These are phyloP conservation scores for Tetrapisispora phaffii DNA, from an alignment of 805 yeast species.

Conservation along the genomic window DNA sequence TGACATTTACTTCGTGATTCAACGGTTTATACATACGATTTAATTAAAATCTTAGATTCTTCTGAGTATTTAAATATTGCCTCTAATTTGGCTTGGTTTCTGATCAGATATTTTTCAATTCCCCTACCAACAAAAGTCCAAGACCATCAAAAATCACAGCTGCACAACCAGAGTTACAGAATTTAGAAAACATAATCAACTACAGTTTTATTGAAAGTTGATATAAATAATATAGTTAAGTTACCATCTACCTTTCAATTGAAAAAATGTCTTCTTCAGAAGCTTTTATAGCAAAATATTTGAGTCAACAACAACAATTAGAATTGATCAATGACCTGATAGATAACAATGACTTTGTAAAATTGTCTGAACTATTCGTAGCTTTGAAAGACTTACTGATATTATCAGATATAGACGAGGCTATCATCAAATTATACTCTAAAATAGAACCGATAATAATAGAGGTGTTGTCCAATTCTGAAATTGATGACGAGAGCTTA, in stretches of 20 bases:
- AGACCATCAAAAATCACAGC: neutral
- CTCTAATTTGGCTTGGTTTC: no score
- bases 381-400: neutral
- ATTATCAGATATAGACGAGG: neutral
- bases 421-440: neutral
- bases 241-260: neutral
- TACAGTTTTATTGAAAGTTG: neutral
- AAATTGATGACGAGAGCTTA: neutral
- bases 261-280: neutral
- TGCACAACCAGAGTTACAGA: no score
- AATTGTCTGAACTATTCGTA: neutral
- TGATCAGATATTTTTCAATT: no score
- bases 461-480: neutral
- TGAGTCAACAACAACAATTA: slow-evolving; percentile 4
- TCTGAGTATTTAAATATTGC: no score
- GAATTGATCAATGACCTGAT: slow-evolving; percentile 5
- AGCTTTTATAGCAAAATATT: neutral
- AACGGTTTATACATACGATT: no score
- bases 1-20: no score
- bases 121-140: no score
- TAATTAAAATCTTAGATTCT: neutral
- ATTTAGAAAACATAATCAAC: no score
- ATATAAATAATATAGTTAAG: no score
- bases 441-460: neutral
- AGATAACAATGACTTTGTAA: neutral